Conservation (phyloP, 345 rosid species). For the Melaleuca alternifolia region DNA sequence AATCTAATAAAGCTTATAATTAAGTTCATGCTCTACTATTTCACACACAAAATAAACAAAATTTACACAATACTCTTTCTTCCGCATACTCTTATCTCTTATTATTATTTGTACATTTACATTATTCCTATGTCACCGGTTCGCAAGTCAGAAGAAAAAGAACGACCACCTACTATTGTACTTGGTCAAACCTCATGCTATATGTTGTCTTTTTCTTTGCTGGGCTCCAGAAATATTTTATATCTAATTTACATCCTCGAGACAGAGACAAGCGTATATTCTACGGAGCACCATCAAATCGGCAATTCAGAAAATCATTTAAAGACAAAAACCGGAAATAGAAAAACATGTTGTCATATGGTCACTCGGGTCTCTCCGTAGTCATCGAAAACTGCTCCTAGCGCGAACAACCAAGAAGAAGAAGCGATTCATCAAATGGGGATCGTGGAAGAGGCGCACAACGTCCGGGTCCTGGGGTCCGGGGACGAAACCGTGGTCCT, state of each 20-base stretch:
- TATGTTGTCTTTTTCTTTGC: neutral
- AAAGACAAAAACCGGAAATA: neutral
- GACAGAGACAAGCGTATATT: neutral
- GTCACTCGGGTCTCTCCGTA: neutral
- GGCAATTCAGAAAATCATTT: neutral
- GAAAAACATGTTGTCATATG: neutral
- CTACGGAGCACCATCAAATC: neutral
- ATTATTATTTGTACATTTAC: neutral
- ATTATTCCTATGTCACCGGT: neutral
- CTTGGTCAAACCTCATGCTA: neutral
- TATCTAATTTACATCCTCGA: neutral
- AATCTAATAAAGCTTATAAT: neutral
- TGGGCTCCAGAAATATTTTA: neutral
- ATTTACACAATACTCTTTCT: neutral
- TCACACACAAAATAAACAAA: neutral
- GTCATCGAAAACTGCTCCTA: neutral
- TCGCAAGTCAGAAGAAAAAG: neutral
- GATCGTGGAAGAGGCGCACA: conserved; percentile 62
- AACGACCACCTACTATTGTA: neutral
- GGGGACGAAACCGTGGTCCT: conserved; percentile 44
- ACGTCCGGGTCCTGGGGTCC: conserved; percentile 49
- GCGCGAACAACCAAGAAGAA: neutral
- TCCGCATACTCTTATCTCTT: neutral
- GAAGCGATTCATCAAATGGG: neutral
- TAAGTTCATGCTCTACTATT: neutral